Base-by-base conservation (phyloP, 768 basidiomycete species). In the Russula brevipes region DNA sequence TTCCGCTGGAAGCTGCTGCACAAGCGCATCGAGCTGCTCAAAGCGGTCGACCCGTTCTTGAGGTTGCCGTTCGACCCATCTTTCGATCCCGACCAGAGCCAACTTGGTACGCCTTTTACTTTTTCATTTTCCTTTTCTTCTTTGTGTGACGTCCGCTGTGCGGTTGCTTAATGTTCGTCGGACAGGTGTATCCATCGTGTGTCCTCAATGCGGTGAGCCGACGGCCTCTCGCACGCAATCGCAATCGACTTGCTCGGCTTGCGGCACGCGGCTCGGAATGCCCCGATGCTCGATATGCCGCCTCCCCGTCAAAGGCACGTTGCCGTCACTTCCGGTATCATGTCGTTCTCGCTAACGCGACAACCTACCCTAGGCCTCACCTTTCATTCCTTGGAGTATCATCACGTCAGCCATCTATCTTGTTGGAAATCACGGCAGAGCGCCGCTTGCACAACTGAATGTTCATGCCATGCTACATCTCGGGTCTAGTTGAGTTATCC, bases 11-110 rank as follows among this genome's bases (percentile, higher is more conserved):
- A 83, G 65, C 72, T 91, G 57, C 76, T 82, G 67, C 79, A 84
- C 45, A 88, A 91, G 70, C 82, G 91, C 3, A 73, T 86, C 17
- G 89, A 91, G 66, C 78, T 94, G 1, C 74, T 93, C 60, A 89
- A 89, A 66, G 78, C 82, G n/a, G 79, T 86, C 24, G 78, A 77
- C 64, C 72, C 69, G 49, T 57, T 60, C 56, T 30, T 67, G 8
- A 57, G 44, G 19, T 11, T 42, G 33, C 35, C 59, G 14, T 33
- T 56, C 2, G 56, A 59, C 30, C 38, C 55, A 4, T 33, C 51
- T 24, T 49, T 47, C 17, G 70, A 71, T 60, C 33, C 69, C 60
- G 56, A 65, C 56, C 36, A 66, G 42, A 64, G 69, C 58, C 2
- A 70, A 67, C 12, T 73, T 64, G 66, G 70, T 59, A 50, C 49